Conservation (phyloP, 352 stramenopile genomes). For the Pythium scleroteichum region DNA sequence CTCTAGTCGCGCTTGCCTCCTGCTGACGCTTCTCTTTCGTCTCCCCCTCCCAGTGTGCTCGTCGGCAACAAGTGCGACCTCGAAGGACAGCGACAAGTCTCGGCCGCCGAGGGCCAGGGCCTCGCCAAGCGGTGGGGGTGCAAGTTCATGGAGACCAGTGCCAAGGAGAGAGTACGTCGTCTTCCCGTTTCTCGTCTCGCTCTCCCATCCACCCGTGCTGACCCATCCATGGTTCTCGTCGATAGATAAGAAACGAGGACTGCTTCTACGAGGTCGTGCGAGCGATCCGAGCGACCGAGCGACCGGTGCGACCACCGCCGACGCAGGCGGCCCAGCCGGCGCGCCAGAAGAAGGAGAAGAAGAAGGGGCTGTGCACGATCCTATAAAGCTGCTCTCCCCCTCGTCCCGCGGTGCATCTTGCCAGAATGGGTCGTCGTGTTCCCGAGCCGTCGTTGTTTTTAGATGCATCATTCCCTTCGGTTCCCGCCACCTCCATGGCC, state of each 20-base stretch:
- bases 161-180: slow-evolving; percentile 80
- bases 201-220: background rate
- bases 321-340: background rate
- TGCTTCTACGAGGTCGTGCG: slow-evolving; percentile 90
- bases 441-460: slow-evolving; percentile 5
- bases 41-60: slow-evolving; percentile 77
- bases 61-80: slow-evolving; percentile 91
- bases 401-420: background rate
- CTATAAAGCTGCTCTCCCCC: slow-evolving; percentile 20
- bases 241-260: slow-evolving; percentile 87
- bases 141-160: slow-evolving; percentile 88
- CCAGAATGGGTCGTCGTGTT: background rate
- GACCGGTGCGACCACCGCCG: slow-evolving; percentile 32
- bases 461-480: slow-evolving; percentile 2
- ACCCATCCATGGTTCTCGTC: background rate
- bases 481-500: background rate
- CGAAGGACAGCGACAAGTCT: slow-evolving; percentile 72
- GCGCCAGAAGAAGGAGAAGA: slow-evolving; percentile 45
- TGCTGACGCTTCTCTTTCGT: too few species aligned
- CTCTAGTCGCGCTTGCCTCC: background rate
- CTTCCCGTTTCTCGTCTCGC: too few species aligned
- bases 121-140: slow-evolving; percentile 79
- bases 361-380: slow-evolving; percentile 58
- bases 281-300: slow-evolving; percentile 83
- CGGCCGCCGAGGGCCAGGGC: slow-evolving; percentile 57